phyloP scores from a whole-genome alignment of 495 filamentous ascomycete species.

The Lineolata rhizophorae region DNA sequence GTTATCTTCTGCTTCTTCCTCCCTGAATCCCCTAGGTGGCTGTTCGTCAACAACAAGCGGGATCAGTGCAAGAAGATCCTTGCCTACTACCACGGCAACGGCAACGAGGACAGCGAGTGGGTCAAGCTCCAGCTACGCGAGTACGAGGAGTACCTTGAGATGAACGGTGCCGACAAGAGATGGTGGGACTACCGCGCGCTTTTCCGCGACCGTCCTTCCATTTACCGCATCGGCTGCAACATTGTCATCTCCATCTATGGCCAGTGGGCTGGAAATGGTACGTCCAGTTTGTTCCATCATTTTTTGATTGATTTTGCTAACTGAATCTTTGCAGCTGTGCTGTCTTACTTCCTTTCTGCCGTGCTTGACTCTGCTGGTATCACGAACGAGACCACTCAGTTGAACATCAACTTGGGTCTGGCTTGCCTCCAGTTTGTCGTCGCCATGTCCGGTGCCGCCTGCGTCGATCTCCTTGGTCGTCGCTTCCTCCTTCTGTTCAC shows the following conservation, averaged over 20 bases:
- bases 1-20: conserved; percentile 9
- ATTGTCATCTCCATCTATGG: conserved; percentile 43
- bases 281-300: no score
- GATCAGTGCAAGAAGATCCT: conserved; percentile 11
- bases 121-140: conserved; percentile 38
- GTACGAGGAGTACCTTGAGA: conserved; percentile 31
- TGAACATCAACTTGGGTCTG: conserved; percentile 26
- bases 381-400: conserved; percentile 19
- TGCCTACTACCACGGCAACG: conserved; percentile 29
- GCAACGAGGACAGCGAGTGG: conserved; percentile 13
- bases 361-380: conserved; percentile 27
- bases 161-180: conserved; percentile 33
- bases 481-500: conserved; percentile 22
- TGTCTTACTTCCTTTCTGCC: conserved; percentile 25
- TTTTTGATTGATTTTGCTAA: no score
- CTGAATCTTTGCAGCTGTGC: no score
- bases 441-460: conserved; percentile 22
- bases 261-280: conserved; percentile 44
- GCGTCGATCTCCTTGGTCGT: conserved; percentile 21
- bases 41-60: conserved; percentile 13
- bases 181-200: conserved; percentile 48
- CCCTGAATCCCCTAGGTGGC: conserved; percentile 12
- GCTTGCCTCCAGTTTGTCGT: conserved; percentile 19
- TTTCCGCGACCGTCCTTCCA: conserved; percentile 32
- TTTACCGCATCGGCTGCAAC: conserved; percentile 37